phyloP scores from a whole-genome alignment of 768 basidiomycete genomes.

The Punctularia strigosozonata region DNA sequence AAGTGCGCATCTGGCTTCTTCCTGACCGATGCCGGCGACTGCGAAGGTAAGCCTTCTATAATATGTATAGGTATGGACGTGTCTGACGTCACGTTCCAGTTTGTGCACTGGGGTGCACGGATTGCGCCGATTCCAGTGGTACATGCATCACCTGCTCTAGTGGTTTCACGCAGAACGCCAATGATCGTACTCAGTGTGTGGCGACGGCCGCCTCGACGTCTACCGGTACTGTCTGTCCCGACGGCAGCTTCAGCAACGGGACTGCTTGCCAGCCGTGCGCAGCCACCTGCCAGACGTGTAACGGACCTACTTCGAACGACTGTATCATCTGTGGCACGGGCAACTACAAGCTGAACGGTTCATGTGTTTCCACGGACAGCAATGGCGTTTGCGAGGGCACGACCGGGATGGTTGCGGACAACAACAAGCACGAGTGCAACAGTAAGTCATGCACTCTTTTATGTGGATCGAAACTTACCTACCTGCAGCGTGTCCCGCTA shows the following conservation, averaged over 20 bases:
- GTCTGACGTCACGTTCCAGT: constrained; percentile 24
- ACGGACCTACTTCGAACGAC: constrained; percentile 50
- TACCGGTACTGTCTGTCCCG: constrained; percentile 46
- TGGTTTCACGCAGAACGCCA: constrained; percentile 58
- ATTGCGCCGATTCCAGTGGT: constrained; percentile 58
- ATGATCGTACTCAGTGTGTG: constrained; percentile 57
- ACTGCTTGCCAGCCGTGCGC: constrained; percentile 48
- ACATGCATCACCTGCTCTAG: constrained; percentile 60
- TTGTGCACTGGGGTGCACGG: constrained; percentile 60
- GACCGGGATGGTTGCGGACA: constrained; percentile 65
- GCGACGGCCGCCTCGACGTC: constrained; percentile 37
- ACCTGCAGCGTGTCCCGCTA: constrained; percentile 61
- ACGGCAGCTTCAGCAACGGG: constrained; percentile 50
- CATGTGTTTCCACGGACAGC: constrained; percentile 52
- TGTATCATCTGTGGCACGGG: constrained; percentile 61
- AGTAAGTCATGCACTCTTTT: constrained; percentile 34
- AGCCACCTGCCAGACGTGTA: constrained; percentile 59
- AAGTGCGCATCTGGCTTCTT: constrained; percentile 71
- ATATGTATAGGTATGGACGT: constrained; percentile 2
- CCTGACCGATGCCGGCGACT: constrained; percentile 55
- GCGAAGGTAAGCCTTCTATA: constrained; percentile 38
- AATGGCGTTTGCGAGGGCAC: constrained; percentile 68
- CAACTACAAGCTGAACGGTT: constrained; percentile 51
- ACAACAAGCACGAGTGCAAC: constrained; percentile 75
- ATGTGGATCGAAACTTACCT: constrained; percentile 1